Evolutionary conservation across 441 rosid species (phyloP), one percentile per base, ranked within the genome.

Genomic region (Manihot esculenta): DNA sequence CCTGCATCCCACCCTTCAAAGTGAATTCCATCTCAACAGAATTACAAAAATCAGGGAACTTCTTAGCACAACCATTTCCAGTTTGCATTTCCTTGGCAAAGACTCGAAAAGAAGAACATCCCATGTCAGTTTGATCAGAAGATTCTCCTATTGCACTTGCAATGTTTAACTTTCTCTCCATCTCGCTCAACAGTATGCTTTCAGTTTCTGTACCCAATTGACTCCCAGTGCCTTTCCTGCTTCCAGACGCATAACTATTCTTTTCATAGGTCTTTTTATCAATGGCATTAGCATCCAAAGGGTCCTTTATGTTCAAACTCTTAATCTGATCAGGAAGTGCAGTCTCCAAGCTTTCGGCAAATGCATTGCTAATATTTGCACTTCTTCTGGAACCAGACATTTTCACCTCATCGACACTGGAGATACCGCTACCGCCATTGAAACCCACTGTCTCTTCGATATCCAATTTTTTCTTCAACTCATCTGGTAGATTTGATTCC

Each of bases 111-210:
- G 88, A 70, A 33, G 81, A 55, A 76, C 75, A 77, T 30, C 70
- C 66, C n/a, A 12, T 20, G 66, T 74, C 81, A 1, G 72, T 56
- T 71, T 55, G 84, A 70, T 74, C 67, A 73, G 81, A 64, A 77
- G 82, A 70, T 70, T 71, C 79, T 48, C 55, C 70, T 15, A 44
- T 62, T 70, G 60, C 61, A 73, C 72, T 72, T 74, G 56, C 86
- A 68, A 85, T 80, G 20, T 79, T 86, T 77, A 88, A 68, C 77
- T 89, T 91, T 73, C 77, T 68, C 70, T 76, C 83, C 86, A 93
- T 75, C 68, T 85, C 93, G 71, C 77, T 79, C 38, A 80, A 83
- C 57, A 88, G 74, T 17, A 74, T 68, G 68, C 62, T 73, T 60
- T 87, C 87, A 44, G 74, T 81, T 77, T 84, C 83, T 62, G 80